phyloP scores from a whole-genome alignment of 768 basidiomycete species.

The Lentinula aciculospora region DNA sequence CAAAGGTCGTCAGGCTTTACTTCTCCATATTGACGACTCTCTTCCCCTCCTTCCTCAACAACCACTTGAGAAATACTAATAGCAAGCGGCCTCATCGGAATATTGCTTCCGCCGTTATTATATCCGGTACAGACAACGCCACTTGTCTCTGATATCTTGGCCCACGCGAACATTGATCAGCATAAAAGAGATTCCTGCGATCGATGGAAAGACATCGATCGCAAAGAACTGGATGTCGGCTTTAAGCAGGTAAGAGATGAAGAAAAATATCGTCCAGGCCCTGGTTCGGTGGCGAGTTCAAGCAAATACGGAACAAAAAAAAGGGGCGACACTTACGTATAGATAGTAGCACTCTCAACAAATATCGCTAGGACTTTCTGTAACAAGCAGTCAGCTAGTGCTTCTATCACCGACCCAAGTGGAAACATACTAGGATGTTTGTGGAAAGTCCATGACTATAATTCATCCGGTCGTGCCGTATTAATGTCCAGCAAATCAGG shows the following conservation, averaged over 20 bases:
- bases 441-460: neutral
- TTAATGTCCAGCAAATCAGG: neutral
- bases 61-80: neutral
- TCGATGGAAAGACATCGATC: constrained; percentile 10
- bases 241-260: constrained; percentile 7
- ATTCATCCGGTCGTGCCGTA: too few relatives aligned
- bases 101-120: neutral
- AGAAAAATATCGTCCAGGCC: constrained; percentile 15
- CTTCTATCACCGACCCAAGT: neutral
- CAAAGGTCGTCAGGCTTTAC: too few relatives aligned
- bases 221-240: constrained; percentile 14
- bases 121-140: too few relatives aligned
- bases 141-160: neutral
- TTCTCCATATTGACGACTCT: constrained; percentile 13
- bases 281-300: constrained; percentile 4
- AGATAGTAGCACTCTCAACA: constrained; percentile 14
- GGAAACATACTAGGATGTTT: neutral
- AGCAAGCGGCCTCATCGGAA: neutral
- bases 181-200: constrained; percentile 17
- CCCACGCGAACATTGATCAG: constrained; percentile 18
- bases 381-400: neutral
- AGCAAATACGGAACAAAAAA: neutral
- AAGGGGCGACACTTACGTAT: constrained; percentile 9
- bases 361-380: constrained; percentile 11
- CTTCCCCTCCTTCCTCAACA: neutral